Conservation (phyloP, 208 protist species). For the Plasmodiophora brassicae region DNA sequence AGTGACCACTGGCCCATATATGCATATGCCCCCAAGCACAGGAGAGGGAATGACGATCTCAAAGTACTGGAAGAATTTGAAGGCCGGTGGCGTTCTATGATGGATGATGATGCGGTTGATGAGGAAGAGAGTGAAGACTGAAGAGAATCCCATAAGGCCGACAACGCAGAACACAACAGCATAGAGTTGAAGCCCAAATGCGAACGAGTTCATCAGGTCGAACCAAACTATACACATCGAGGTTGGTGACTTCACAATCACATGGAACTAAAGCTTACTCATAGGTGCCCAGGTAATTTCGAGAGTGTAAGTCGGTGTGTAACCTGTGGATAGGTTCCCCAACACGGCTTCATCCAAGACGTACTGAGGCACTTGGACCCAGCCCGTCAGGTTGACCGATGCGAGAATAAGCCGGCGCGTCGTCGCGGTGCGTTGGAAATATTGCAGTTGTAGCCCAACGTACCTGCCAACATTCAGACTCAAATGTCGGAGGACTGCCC, state of each 20-base stretch:
- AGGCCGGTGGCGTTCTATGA: background rate
- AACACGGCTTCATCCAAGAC: background rate
- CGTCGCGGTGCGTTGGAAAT: background rate
- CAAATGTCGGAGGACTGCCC: too few species aligned
- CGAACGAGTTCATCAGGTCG: conserved; percentile 28
- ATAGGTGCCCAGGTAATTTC: conserved; percentile 3
- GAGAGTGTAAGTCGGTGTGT: background rate
- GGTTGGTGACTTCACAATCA: background rate
- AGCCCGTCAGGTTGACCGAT: background rate
- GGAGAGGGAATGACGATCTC: conserved; percentile 17
- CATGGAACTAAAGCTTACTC: background rate
- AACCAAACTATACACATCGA: background rate
- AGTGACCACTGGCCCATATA: background rate
- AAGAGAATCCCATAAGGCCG: background rate
- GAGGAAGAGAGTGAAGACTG: background rate
- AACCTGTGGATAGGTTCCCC: background rate
- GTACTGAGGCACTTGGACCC: background rate
- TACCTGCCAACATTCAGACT: too few species aligned
- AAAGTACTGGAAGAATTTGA: conserved; percentile 3
- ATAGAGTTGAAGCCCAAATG: background rate
- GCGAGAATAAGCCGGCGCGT: background rate
- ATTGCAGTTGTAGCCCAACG: background rate
- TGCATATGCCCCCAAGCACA: background rate
- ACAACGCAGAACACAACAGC: conserved; percentile 8
- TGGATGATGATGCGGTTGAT: background rate